These are phyloP conservation scores for Naegleria fowleri DNA, from an alignment of 208 protist species.

Conservation along the genomic window DNA sequence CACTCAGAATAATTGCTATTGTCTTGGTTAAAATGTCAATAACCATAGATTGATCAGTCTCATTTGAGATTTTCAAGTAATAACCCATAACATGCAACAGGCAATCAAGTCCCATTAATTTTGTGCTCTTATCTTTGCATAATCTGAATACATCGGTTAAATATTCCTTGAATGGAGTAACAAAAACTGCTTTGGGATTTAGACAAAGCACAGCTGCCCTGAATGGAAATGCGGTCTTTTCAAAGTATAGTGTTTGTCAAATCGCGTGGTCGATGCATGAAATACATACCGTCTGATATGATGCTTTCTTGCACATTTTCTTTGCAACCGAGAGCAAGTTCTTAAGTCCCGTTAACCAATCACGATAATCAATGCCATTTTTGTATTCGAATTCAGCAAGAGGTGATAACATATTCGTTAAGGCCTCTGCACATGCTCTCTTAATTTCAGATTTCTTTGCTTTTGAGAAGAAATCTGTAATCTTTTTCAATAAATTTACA, in stretches of 20 bases:
- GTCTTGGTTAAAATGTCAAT: background rate
- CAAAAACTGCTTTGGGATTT: background rate
- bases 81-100: conserved; percentile 13
- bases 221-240: background rate
- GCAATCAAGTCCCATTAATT: background rate
- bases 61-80: background rate
- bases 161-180: background rate
- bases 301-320: background rate
- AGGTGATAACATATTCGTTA: background rate
- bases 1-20: background rate
- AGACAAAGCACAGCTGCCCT: background rate
- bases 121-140: background rate
- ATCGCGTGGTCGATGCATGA: no score
- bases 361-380: background rate
- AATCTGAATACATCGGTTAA: background rate
- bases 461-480: background rate
- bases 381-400: background rate
- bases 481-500: background rate
- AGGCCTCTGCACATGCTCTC: background rate
- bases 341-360: background rate
- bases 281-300: background rate
- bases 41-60: background rate
- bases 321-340: background rate
- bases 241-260: background rate
- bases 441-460: conserved; percentile 1